Evolutionary conservation across 768 basidiomycete species (phyloP).

Genomic region (Mycena rebaudengoi): DNA sequence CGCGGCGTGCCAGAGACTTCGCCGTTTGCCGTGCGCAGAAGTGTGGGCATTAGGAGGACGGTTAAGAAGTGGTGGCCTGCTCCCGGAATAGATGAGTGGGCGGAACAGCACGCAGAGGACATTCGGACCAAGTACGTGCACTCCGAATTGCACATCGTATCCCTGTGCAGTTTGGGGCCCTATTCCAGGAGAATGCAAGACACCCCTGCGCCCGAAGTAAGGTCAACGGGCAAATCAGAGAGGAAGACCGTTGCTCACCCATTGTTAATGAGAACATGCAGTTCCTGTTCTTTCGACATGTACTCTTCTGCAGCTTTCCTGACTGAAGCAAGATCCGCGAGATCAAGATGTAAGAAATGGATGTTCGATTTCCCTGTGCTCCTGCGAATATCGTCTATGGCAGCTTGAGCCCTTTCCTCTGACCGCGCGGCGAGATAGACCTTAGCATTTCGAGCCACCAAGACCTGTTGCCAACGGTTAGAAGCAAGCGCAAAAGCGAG

Average conservation of each 20-base stretch:
- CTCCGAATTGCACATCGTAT: constrained; percentile 47
- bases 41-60: constrained; percentile 39
- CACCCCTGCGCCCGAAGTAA: constrained; percentile 35
- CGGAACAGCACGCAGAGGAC: background rate
- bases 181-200: constrained; percentile 38
- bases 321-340: constrained; percentile 42
- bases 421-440: constrained; percentile 55
- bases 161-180: constrained; percentile 40
- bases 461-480: constrained; percentile 34
- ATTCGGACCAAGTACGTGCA: constrained; percentile 37
- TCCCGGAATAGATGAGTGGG: background rate
- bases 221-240: background rate
- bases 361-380: constrained; percentile 50
- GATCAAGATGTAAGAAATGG: constrained; percentile 44
- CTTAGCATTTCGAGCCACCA: constrained; percentile 54
- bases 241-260: constrained; percentile 26
- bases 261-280: constrained; percentile 46
- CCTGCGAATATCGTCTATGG: constrained; percentile 49
- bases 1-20: constrained; percentile 32
- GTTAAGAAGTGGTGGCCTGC: constrained; percentile 45
- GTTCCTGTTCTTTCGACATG: constrained; percentile 35
- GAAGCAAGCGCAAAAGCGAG: background rate
- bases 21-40: constrained; percentile 38
- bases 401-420: constrained; percentile 41
- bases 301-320: constrained; percentile 43